These are phyloP conservation scores for Verbascum thapsus DNA, from an alignment of 257 asterid species.

Conservation along the genomic window DNA sequence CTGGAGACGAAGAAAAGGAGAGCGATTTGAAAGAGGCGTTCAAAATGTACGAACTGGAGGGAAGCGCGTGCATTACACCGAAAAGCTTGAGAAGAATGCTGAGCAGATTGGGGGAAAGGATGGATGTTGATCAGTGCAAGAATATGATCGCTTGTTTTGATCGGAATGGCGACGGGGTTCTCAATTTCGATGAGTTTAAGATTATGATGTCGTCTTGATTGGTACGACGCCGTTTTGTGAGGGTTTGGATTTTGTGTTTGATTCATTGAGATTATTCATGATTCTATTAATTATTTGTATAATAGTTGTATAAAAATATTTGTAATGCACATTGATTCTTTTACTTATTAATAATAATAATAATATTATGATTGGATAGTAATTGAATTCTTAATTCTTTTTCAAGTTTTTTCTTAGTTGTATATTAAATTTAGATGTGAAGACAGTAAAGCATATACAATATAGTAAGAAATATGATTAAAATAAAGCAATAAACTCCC, in stretches of 20 bases:
- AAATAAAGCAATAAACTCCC: too few species aligned
- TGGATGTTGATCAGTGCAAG: conserved; percentile 47
- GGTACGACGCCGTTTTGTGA: conserved; percentile 1
- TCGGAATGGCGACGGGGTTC: conserved; percentile 62
- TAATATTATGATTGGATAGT: background rate
- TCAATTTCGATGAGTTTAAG: conserved; percentile 58
- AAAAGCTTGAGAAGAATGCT: conserved; percentile 61
- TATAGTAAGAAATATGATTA: too few species aligned
- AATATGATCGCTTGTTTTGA: conserved; percentile 56
- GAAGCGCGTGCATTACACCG: conserved; percentile 60
- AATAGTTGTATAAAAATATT: background rate
- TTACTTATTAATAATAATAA: too few species aligned
- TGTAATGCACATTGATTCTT: too few species aligned
- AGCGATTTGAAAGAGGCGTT: conserved; percentile 52
- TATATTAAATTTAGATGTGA: too few species aligned
- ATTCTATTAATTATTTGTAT: conserved; percentile 2
- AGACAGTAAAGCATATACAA: too few species aligned
- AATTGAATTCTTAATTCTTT: too few species aligned
- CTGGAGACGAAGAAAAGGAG: conserved; percentile 49
- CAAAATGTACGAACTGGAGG: conserved; percentile 57
- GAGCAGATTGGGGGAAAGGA: conserved; percentile 54
- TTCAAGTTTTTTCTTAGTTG: too few species aligned
- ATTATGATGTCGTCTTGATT: conserved; percentile 50
- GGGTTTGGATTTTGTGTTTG: too few species aligned
- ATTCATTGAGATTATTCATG: background rate